Evolutionary conservation across 2,329 filamentous ascomycete genomes (phyloP), one percentile per base, ranked within the genome.

Genomic region (Monosporascus sp.): DNA sequence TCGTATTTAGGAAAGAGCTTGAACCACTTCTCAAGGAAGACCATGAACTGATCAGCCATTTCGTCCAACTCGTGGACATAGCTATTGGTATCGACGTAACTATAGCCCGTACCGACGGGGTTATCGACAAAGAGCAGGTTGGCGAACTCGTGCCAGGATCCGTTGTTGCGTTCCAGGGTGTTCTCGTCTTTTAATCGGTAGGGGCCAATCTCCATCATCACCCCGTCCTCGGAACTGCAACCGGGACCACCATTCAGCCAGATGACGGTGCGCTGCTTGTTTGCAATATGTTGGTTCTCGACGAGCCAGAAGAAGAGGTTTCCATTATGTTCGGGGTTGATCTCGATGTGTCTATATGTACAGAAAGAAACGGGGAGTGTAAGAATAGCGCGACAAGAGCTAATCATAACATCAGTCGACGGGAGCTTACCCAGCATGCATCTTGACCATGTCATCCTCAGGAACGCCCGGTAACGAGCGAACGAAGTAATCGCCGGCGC

Each of bases 241-340:
- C 95, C 94, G 1, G 94, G 94, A 0, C 94, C 95, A 51, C 94
- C 95, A 68, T 99, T 99, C 53, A 99, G 75, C 94, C 95, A 99
- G 65, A 99, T 85, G 11, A 99, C 88, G 3, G 92, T 96, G 53
- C 94, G 84, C 69, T 94, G 89, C 62, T 82, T 84, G 68, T 97
- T 89, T 53, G 91, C 93, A 61, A 99, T 96, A 70, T 99, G 94
- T 61, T 89, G 83, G 68, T 97, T 97, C 68, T 96, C 85, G 68
- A 89, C 97, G 66, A 97, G 90, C 94, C 94, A 99, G 78, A 99
- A 99, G 78, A 97, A 99, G 18, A 99, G 74, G 71, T 97, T 96
- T 62, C 90, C 93, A 68, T 97, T 90, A 69, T 88, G 82, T 60
- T 90, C 85, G 20, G 88, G 82, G 36, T 85, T 88, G 64, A 99